Evolutionary conservation across 2,329 filamentous ascomycete species (phyloP).

Genomic region (Pseudogymnoascus sp.): DNA sequence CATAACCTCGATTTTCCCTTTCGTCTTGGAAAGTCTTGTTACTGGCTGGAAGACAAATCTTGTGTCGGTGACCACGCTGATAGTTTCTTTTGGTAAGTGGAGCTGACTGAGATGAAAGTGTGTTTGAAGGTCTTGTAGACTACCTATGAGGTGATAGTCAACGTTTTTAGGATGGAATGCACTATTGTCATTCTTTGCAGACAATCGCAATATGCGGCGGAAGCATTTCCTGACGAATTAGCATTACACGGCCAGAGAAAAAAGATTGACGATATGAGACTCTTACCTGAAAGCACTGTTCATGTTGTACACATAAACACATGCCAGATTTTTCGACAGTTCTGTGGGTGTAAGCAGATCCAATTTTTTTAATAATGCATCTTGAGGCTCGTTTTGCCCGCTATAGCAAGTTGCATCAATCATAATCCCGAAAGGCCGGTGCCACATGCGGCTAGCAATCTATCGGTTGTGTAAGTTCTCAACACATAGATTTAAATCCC

Average conservation of each 20-base stretch:
- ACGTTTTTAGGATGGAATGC: constrained; percentile 57
- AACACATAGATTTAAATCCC: background rate
- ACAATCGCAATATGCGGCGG: constrained; percentile 52
- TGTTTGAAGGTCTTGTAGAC: constrained; percentile 53
- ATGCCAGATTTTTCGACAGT: constrained; percentile 48
- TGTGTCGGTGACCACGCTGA: constrained; percentile 58
- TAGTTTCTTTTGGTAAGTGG: constrained; percentile 61
- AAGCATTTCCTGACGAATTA: constrained; percentile 47
- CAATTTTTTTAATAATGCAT: constrained; percentile 56
- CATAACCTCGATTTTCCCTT: constrained; percentile 60
- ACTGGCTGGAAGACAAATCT: constrained; percentile 58
- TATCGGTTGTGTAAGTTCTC: constrained; percentile 24
- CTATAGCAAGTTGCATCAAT: constrained; percentile 64
- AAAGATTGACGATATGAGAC: background rate
- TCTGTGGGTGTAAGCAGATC: constrained; percentile 56
- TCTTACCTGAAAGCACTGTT: constrained; percentile 61
- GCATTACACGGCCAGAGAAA: background rate
- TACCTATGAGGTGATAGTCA: constrained; percentile 58
- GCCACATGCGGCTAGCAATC: constrained; percentile 64
- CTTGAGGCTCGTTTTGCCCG: constrained; percentile 57
- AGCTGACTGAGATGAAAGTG: constrained; percentile 61
- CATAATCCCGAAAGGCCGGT: constrained; percentile 58
- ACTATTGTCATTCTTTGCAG: constrained; percentile 51
- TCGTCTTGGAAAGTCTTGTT: constrained; percentile 57
- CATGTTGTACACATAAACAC: constrained; percentile 66